Evolutionary conservation across 1,284 basidiomycete species (phyloP).

Genomic region (Trametes pubescens): DNA sequence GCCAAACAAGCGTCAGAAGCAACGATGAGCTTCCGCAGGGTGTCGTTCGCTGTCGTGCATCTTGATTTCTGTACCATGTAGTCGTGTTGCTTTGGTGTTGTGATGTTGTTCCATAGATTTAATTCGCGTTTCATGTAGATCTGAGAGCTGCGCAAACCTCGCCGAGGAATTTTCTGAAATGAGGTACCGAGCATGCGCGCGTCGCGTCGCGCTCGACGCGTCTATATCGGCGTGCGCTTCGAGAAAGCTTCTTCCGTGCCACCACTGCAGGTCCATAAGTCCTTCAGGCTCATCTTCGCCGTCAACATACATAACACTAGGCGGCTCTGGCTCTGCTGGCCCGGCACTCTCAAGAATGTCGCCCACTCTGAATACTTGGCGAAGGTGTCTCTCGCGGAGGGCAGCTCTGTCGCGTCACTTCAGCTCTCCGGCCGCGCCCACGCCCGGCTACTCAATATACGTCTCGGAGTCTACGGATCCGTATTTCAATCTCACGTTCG

Average conservation of each 20-base stretch:
- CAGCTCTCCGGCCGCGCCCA: constrained; percentile 9
- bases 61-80: constrained; percentile 7
- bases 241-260: not conserved
- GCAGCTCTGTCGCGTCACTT: constrained; percentile 2
- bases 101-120: not conserved
- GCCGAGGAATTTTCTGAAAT: not conserved
- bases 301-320: not conserved
- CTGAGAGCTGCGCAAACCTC: not conserved
- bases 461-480: constrained; percentile 87
- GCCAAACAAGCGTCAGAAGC: constrained; percentile 37
- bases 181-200: not conserved
- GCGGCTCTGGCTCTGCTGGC: not conserved
- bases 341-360: not conserved
- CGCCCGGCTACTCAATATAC: constrained; percentile 68
- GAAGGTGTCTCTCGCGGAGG: not conserved
- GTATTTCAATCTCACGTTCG: constrained; percentile 93
- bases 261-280: not conserved
- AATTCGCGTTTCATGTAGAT: not conserved
- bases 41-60: not conserved
- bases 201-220: constrained; percentile 5
- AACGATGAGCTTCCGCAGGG: constrained; percentile 12
- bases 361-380: not conserved
- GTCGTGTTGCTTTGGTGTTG: not conserved
- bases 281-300: not conserved
- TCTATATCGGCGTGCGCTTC: not conserved